Evolutionary conservation across 495 filamentous ascomycete species (phyloP).

Genomic region (Thozetella sp.): DNA sequence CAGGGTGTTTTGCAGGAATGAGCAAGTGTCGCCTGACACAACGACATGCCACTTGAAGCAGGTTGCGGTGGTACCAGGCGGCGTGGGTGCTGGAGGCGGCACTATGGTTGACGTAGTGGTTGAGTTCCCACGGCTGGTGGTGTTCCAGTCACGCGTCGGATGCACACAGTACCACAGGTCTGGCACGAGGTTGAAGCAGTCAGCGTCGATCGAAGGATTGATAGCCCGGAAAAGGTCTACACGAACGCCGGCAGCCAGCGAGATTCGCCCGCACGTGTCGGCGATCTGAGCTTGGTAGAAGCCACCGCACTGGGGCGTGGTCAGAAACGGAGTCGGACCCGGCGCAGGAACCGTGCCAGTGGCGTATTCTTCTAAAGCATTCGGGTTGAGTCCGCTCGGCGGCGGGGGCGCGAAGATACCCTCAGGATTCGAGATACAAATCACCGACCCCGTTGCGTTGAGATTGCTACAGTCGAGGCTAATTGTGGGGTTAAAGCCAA

Average conservation of each 20-base stretch:
- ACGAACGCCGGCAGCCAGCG: slow-evolving; percentile 6
- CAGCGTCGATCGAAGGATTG: slow-evolving; percentile 16
- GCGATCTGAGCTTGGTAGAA: slow-evolving; percentile 17
- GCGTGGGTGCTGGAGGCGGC: slow-evolving; percentile 8
- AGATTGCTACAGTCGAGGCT: no score
- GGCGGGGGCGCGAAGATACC: slow-evolving; percentile 7
- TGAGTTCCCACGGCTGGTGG: not conserved
- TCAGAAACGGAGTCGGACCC: slow-evolving; percentile 7
- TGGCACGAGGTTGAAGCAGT: slow-evolving; percentile 16
- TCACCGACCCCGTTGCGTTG: no score
- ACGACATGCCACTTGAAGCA: not conserved
- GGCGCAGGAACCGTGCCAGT: slow-evolving; percentile 13
- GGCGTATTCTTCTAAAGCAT: slow-evolving; percentile 15
- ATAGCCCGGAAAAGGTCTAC: slow-evolving; percentile 13
- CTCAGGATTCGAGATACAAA: no score
- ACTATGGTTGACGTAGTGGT: slow-evolving; percentile 5
- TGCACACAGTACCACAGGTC: slow-evolving; percentile 18
- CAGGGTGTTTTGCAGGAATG: not conserved
- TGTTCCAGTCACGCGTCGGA: slow-evolving; percentile 17
- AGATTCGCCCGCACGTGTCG: slow-evolving; percentile 16
- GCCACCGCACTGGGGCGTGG: slow-evolving; percentile 14
- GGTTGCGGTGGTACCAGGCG: not conserved
- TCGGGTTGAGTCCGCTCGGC: slow-evolving; percentile 6
- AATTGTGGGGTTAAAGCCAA: no score
- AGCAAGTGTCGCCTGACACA: not conserved